Conservation (phyloP, 2,329 filamentous ascomycete species). For the Cercospora canescens region DNA sequence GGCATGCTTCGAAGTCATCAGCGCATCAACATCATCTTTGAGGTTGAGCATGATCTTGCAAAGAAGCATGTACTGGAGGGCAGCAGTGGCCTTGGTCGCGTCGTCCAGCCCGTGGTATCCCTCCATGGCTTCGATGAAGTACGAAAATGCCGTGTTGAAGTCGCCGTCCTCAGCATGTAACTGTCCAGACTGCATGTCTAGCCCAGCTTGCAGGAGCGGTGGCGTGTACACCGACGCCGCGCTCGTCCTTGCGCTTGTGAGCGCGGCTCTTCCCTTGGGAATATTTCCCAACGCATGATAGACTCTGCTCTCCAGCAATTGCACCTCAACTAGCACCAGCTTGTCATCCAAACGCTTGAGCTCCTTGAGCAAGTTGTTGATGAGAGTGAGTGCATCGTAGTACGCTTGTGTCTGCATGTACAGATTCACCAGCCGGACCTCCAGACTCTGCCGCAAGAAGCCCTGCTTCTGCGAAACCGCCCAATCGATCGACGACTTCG, state of each 20-base stretch:
- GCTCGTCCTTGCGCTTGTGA: slow-evolving; percentile 91
- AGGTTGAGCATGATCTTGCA: slow-evolving; percentile 99
- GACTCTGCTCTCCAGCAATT: slow-evolving; percentile 92
- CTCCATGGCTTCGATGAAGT: slow-evolving; percentile 98
- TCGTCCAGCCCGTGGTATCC: slow-evolving; percentile 95
- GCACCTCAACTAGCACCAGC: slow-evolving; percentile 94
- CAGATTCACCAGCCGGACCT: slow-evolving; percentile 88
- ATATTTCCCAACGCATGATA: slow-evolving; percentile 98
- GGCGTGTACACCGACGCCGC: slow-evolving; percentile 97
- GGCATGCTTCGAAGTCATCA: slow-evolving; percentile 95
- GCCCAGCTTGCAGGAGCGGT: slow-evolving; percentile 87
- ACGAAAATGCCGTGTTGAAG: slow-evolving; percentile 98
- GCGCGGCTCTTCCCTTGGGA: slow-evolving; percentile 88
- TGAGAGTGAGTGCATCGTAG: slow-evolving; percentile 94
- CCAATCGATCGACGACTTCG: slow-evolving; percentile 99
- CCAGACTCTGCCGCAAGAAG: slow-evolving; percentile 96
- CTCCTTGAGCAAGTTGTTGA: slow-evolving; percentile 94
- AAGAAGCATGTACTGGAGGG: slow-evolving; percentile 97
- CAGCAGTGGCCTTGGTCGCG: slow-evolving; percentile 84
- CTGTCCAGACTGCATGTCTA: slow-evolving; percentile 99
- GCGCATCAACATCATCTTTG: slow-evolving; percentile 89
- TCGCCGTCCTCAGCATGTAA: slow-evolving; percentile 97
- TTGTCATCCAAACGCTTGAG: slow-evolving; percentile 98
- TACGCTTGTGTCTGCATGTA: slow-evolving; percentile 98
- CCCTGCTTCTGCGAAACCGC: slow-evolving; percentile 90